Evolutionary conservation across 768 basidiomycete species (phyloP), one percentile per base, ranked within the genome.

Genomic region (Kwoniella heveanensis): DNA sequence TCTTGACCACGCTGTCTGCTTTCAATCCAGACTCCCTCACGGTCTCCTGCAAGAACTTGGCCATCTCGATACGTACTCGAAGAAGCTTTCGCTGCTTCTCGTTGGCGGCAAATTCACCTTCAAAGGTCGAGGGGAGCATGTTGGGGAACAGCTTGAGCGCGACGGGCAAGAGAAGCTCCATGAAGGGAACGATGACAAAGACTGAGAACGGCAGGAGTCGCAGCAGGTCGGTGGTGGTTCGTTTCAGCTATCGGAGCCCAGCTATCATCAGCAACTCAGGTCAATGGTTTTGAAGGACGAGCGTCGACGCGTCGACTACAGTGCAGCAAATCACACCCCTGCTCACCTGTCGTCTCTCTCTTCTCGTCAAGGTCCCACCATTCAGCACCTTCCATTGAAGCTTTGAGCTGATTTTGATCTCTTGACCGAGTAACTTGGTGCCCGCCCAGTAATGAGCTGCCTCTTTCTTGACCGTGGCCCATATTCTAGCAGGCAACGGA

Each of bases 41-140:
- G 0, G 96, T 98, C 80, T 99, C 96, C 73, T 97, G 95, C 25
- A 99, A 84, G 84, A 98, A 99, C 77, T 99, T 98, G 72, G 96
- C 96, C 95, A 97, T 98, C 79, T 96, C 94, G 36, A 99, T 84
- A 62, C 95, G 86, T 26, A 96, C 92, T 62, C 92, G 88, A 49
- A 99, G 88, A 2, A 97, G 84, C 77, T 97, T 98, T 72, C 95
- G 88, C 74, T 95, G 87, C 80, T 99, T 99, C 82, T 98, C 96
- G 71, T 91, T 93, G 57, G 91, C 92, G 46, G 92, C 88, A 74
- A 88, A 96, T 80, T 95, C 94, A 83, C 97, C 95, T 78, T 98
- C 93, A 67, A 99, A 98, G 0, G 96, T 99, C 0, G 91, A 94
- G 0, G 96, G 96, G 5, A 99, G 86, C 92, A 98, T 98, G 80